phyloP scores from a whole-genome alignment of 2,329 filamentous ascomycete species.

The Acrodontium crateriforme region DNA sequence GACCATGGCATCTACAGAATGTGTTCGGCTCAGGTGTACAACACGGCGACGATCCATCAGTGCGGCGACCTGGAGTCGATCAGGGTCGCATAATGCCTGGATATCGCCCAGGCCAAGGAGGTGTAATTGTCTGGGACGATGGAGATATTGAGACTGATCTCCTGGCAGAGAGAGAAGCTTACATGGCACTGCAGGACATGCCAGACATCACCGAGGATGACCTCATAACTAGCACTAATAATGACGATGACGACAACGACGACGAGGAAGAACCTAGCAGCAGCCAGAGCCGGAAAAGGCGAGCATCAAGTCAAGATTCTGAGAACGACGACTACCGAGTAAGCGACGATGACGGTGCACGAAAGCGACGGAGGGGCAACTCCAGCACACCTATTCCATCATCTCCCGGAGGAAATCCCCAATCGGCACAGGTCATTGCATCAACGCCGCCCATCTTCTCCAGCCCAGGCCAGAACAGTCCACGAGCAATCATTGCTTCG shows the following conservation, averaged over 20 bases:
- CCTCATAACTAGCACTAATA: constrained; percentile 45
- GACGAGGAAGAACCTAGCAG: constrained; percentile 23
- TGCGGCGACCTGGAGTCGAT: constrained; percentile 51
- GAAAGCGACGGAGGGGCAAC: constrained; percentile 74
- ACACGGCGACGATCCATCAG: constrained; percentile 9
- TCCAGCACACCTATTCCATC: constrained; percentile 59
- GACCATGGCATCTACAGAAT: constrained; percentile 91
- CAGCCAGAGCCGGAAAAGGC: constrained; percentile 51
- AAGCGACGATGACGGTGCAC: constrained; percentile 61
- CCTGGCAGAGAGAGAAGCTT: constrained; percentile 60
- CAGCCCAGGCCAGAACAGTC: constrained; percentile 23
- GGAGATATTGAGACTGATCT: constrained; percentile 86
- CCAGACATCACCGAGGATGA: constrained; percentile 70
- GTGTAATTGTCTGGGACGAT: constrained; percentile 89
- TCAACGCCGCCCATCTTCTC: constrained; percentile 27
- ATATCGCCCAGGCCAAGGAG: constrained; percentile 69
- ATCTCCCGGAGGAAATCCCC: constrained; percentile 35
- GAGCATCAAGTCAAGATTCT: constrained; percentile 57
- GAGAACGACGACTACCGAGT: constrained; percentile 44
- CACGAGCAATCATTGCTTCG: constrained; percentile 29
- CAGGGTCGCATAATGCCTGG: constrained; percentile 56
- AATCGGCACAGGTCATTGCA: constrained; percentile 14
- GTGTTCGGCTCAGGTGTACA: constrained; percentile 48
- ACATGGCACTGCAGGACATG: constrained; percentile 78
- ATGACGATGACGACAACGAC: constrained; percentile 36